Percentiles rank a stretch among this genome's conserved stretches.
Conservation (phyloP, 2,329 filamentous ascomycete genomes). For the Fusarium poae region DNA sequence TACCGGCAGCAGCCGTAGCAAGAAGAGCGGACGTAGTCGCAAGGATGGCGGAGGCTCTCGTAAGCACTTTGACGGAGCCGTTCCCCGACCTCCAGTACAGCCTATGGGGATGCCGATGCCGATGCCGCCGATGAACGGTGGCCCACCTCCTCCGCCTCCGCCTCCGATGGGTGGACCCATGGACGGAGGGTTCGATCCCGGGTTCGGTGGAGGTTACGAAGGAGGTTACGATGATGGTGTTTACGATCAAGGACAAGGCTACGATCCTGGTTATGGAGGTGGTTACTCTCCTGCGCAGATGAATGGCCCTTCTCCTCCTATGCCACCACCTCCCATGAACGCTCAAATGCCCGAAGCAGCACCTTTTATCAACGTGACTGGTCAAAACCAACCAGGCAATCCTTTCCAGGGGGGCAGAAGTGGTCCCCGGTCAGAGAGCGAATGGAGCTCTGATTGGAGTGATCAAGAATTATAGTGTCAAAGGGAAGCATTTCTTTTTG, state of each 20-base stretch:
- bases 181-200: conserved; percentile 34
- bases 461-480: conserved; percentile 9
- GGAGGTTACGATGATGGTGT: conserved; percentile 28
- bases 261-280: conserved; percentile 29
- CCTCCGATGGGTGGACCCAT: conserved; percentile 39
- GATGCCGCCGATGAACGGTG: conserved; percentile 38
- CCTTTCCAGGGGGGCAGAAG: conserved; percentile 26
- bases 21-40: conserved; percentile 38
- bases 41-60: conserved; percentile 36
- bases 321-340: conserved; percentile 38
- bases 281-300: conserved; percentile 32
- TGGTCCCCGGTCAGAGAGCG: conserved; percentile 15
- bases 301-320: conserved; percentile 24
- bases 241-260: conserved; percentile 27
- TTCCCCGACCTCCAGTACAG: conserved; percentile 38
- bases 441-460: conserved; percentile 26
- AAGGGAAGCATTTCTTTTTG: background rate
- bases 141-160: conserved; percentile 35
- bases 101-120: conserved; percentile 28
- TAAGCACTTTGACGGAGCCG: conserved; percentile 46
- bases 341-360: conserved; percentile 31
- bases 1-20: conserved; percentile 35
- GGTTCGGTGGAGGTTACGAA: conserved; percentile 18
- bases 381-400: conserved; percentile 40
- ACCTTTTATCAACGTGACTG: conserved; percentile 45